Evolutionary conservation across 148 eudicot species (phyloP), one percentile per base, ranked within the genome.

Genomic region (Diospyros lotus): DNA sequence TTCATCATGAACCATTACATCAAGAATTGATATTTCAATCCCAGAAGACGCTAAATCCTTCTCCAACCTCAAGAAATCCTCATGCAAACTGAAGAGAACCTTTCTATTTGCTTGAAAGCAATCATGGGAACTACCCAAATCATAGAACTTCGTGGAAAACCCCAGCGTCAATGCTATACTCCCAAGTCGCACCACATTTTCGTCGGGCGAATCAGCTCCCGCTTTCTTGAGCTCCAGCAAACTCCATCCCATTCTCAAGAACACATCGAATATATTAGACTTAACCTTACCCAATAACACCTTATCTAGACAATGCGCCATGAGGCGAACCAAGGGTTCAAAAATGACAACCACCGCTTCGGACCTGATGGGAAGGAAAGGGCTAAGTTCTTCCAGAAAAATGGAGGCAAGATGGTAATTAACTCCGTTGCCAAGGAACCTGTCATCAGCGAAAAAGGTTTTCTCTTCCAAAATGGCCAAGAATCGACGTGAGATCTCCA

Each of bases 81-180:
- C 89, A 55, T 87, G 88, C 64, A 94, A 82, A 59, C 77, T 76
- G 68, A 92, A 88, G 44, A 87, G 66, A 73, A 90, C 87, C 89
- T 90, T 94, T 76, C 98, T 84, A 69, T 94, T 94, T 76, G 90
- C 90, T 85, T 94, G 98, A 81, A 90, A 59, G 68, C 98, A 94
- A 53, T 87, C 93, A 0, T 73, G 72, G 9, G 83, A 70, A 5
- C 93, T 83, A 69, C 93, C 96, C 74, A 89, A 64, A 68, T 90
- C 93, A 64, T 77, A 92, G 13, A 90, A 82, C 87, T 69, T 88
- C 3, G 52, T 58, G 0, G 93, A 71, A 52, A 90, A 89, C 64
- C 88, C 92, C 90, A 89, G 83, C 13, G 18, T 83, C 76, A 89
- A 75, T 2, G 84, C 88, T 73, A 89, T 72, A 0, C 75, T 74